Evolutionary conservation across 2,329 filamentous ascomycete species (phyloP), one percentile per base, ranked within the genome.

Genomic region (Sporothrix variecibatus): DNA sequence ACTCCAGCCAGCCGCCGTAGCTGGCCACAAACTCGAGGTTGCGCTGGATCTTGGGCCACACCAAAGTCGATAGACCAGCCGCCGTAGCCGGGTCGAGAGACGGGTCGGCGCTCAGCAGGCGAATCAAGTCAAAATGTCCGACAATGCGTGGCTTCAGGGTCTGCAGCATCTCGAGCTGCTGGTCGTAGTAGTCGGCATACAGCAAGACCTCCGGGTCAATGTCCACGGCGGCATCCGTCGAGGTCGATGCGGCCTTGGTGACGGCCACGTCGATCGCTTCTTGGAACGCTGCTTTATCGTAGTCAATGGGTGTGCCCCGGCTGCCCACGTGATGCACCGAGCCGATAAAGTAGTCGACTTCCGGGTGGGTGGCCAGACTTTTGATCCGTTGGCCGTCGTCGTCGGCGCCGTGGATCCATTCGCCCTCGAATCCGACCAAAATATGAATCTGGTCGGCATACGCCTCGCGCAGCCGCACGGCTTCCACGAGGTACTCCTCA

Each of bases 71-170:
- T 3, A 72, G 43, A 20, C 71, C 77, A 51, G 72, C 73, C 34
- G 76, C 77, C 7, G 58, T 80, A 53, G 84, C 84, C 74, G 94
- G 85, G 76, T 91, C 89, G 53, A 87, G 82, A 68, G 88, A 88
- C 0, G 92, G 91, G 26, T 92, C 86, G 74, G 90, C 87, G 78
- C 93, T 94, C 81, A 96, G 87, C 76, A 99, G 84, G 15, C 95
- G 87, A 72, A 98, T 92, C 26, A 99, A 88, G 83, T 99, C 96
- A 81, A 99, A 97, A 83, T 99, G 96, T 0, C 95, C 96, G 3
- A 99, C 92, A 15, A 99, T 87, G 8, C 89, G 89, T 43, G 96
- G 96, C 77, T 85, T 85, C 76, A 97, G 82, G 8, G 88, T 86
- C 72, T 83, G 82, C 65, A 99, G 86, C 95, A 99, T 97, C 26